phyloP scores from a whole-genome alignment of 208 protist genomes.

The Wallacemonas collosoma region DNA sequence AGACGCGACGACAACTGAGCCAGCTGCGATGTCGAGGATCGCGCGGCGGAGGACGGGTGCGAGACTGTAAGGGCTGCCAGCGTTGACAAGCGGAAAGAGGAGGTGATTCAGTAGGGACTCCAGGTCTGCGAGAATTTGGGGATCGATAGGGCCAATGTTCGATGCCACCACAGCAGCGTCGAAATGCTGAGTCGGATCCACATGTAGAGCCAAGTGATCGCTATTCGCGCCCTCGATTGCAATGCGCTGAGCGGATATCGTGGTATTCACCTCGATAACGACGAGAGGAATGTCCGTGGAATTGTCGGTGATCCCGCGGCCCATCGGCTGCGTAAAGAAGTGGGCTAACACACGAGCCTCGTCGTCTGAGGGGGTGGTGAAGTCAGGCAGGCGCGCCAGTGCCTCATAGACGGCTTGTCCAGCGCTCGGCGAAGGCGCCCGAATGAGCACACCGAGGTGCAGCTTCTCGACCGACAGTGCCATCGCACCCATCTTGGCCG shows the following conservation, averaged over 20 bases:
- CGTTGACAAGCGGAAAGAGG: conserved; percentile 41
- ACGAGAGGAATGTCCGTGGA: conserved; percentile 14
- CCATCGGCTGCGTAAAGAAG: background rate
- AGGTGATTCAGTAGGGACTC: conserved; percentile 28
- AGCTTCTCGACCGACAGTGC: background rate
- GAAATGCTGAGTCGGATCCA: conserved; percentile 31
- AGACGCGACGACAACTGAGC: conserved; percentile 24
- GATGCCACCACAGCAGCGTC: conserved; percentile 34
- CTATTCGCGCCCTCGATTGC: conserved; percentile 12
- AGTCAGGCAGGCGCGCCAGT: background rate
- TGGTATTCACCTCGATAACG: conserved; percentile 26
- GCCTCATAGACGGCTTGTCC: background rate
- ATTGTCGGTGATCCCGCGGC: background rate
- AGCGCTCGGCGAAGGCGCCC: background rate
- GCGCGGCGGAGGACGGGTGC: conserved; percentile 29
- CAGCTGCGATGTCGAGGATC: conserved; percentile 25
- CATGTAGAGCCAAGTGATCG: conserved; percentile 21
- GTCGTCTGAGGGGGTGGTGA: background rate
- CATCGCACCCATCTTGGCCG: background rate
- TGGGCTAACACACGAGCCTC: background rate
- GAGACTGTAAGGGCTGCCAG: conserved; percentile 26
- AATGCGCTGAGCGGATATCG: conserved; percentile 32
- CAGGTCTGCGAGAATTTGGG: conserved; percentile 21
- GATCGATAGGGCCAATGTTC: conserved; percentile 43
- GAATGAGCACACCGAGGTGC: conserved; percentile 1